A percentile compares a stretch with the other conserved stretches of the same genome.
Conservation (phyloP, 495 filamentous ascomycete species). For the Saxispiralis lemnorum region DNA sequence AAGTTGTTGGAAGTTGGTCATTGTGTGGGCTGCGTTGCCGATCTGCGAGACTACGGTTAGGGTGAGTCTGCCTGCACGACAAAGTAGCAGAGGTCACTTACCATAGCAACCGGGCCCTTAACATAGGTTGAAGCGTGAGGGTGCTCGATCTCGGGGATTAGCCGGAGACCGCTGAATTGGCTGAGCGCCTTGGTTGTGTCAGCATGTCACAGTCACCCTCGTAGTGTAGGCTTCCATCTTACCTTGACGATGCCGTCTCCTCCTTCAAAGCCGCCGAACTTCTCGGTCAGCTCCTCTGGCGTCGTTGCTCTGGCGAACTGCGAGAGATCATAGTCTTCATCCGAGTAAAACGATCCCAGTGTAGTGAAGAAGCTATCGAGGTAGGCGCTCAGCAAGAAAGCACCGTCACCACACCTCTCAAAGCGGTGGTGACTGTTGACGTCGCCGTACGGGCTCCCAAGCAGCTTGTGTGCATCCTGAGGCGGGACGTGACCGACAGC, state of each 20-base stretch:
- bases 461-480: constrained; percentile 2
- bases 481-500: constrained; percentile 3
- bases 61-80: too few relatives aligned
- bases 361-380: constrained; percentile 1
- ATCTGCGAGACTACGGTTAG: neutral
- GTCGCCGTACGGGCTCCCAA: constrained; percentile 1
- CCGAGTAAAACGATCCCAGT: constrained; percentile 2
- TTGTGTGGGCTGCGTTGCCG: constrained; percentile 3
- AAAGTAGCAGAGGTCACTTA: too few relatives aligned
- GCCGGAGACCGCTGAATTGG: constrained; percentile 1
- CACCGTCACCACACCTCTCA: neutral
- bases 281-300: neutral
- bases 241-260: constrained; percentile 3
- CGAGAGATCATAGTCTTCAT: constrained; percentile 1
- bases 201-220: neutral
- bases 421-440: neutral
- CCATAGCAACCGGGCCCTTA: constrained; percentile 3
- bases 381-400: constrained; percentile 2
- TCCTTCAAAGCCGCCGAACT: constrained; percentile 1
- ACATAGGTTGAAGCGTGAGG: constrained; percentile 1
- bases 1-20: constrained; percentile 5
- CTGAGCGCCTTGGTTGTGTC: neutral
- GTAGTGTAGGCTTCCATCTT: neutral
- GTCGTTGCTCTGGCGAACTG: neutral
- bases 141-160: constrained; percentile 4